phyloP scores from a whole-genome alignment of 257 asterid species.

The Capsicum pubescens region DNA sequence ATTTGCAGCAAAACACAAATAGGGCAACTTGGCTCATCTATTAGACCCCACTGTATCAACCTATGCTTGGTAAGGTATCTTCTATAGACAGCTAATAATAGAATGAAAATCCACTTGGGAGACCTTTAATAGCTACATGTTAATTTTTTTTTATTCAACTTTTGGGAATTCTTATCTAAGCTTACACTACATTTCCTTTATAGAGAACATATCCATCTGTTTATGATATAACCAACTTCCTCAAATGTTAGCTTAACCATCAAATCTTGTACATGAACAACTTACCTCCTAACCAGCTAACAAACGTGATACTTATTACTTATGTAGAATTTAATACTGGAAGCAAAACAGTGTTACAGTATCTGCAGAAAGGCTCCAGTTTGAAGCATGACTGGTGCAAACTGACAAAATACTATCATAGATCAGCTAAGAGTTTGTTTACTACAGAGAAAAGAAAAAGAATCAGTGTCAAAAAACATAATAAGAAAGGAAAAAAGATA shows the following conservation, averaged over 20 bases:
- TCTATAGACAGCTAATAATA: not conserved
- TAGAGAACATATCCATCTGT: not conserved
- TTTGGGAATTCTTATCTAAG: not conserved
- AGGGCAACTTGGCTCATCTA: not conserved
- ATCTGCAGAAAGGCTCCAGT: not conserved
- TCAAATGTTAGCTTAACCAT: not conserved
- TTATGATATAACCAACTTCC: not conserved
- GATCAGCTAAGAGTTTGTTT: not conserved
- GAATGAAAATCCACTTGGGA: not conserved
- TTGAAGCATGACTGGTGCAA: not conserved
- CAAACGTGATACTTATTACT: too few relatives aligned
- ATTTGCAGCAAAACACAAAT: not conserved
- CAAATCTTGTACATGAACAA: not conserved
- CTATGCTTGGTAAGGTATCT: not conserved
- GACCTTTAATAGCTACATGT: not conserved
- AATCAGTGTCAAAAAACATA: not conserved
- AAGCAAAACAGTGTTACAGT: not conserved
- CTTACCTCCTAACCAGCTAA: too few relatives aligned
- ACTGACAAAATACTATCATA: conserved; percentile 6
- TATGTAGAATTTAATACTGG: too few relatives aligned
- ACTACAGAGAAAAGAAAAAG: not conserved
- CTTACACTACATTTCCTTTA: not conserved
- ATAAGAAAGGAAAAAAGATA: not conserved
- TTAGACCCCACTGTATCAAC: not conserved
- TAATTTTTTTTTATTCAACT: not conserved